phyloP scores from a whole-genome alignment of 139 green algal genomes.

The Coccomyxa sp. region DNA sequence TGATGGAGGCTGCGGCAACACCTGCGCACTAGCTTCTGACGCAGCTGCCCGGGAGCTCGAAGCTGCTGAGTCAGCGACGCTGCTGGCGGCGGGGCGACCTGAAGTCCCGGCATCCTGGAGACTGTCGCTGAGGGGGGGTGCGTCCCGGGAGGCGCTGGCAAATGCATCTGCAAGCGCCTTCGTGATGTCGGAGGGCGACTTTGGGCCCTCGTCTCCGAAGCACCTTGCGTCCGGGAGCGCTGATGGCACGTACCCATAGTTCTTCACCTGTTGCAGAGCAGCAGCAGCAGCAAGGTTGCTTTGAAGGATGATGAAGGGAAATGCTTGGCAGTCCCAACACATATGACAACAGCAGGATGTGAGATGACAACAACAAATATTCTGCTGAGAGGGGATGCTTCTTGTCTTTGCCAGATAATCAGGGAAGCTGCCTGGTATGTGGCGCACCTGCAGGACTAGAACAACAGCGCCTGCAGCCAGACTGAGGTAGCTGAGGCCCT shows the following conservation, averaged over 20 bases:
- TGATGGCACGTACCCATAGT: constrained; percentile 38
- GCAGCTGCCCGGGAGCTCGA: neutral
- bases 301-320: too few relatives aligned
- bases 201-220: constrained; percentile 20
- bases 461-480: constrained; percentile 21
- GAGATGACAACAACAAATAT: too few relatives aligned
- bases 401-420: too few relatives aligned
- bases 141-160: neutral
- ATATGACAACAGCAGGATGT: too few relatives aligned
- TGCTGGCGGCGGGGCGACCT: neutral
- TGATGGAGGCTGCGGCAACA: neutral
- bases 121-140: too few relatives aligned
- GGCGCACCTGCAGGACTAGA: constrained; percentile 28
- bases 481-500: constrained; percentile 25
- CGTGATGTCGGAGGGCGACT: neutral
- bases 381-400: too few relatives aligned
- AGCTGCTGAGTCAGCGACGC: neutral
- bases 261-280: constrained; percentile 13
- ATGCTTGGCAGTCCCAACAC: too few relatives aligned
- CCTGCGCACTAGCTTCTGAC: neutral
- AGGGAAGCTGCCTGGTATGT: too few relatives aligned
- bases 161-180: neutral
- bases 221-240: constrained; percentile 38
- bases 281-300: neutral
- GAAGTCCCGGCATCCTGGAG: neutral